These are phyloP conservation scores for Gentiana macrophylla DNA, from an alignment of 257 asterid genomes.

Conservation along the genomic window DNA sequence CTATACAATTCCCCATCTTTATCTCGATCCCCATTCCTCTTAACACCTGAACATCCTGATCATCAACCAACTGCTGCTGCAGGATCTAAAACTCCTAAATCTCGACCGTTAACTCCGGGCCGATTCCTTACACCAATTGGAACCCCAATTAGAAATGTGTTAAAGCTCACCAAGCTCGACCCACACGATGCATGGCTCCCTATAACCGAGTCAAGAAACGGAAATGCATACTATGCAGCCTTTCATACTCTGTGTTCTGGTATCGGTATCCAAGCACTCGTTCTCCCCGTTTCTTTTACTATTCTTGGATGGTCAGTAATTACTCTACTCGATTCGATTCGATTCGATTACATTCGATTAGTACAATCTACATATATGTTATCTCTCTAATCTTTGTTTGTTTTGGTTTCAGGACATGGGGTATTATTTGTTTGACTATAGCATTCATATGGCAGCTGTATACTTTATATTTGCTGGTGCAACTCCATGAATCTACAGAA, in stretches of 20 bases:
- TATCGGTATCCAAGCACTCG: conserved; percentile 83
- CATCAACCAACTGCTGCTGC: conserved; percentile 1
- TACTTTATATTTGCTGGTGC: conserved; percentile 63
- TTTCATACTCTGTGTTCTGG: conserved; percentile 87
- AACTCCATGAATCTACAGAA: conserved; percentile 71
- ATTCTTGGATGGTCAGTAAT: conserved; percentile 67
- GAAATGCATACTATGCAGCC: conserved; percentile 76
- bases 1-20: conserved; percentile 76
- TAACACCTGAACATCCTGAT: conserved; percentile 15
- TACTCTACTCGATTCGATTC: neutral
- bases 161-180: conserved; percentile 61
- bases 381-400: neutral
- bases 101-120: conserved; percentile 32
- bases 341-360: neutral
- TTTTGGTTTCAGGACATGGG: conserved; percentile 63
- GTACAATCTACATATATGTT: neutral
- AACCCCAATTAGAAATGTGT: conserved; percentile 67
- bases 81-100: conserved; percentile 31
- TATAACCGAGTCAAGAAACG: conserved; percentile 76
- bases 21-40: conserved; percentile 63
- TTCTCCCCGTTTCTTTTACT: conserved; percentile 87
- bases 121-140: conserved; percentile 69
- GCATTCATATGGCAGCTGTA: conserved; percentile 89
- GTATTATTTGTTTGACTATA: conserved; percentile 42
- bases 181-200: conserved; percentile 94